These are phyloP conservation scores for Citrus inodora DNA, from an alignment of 345 rosid species.

Conservation along the genomic window DNA sequence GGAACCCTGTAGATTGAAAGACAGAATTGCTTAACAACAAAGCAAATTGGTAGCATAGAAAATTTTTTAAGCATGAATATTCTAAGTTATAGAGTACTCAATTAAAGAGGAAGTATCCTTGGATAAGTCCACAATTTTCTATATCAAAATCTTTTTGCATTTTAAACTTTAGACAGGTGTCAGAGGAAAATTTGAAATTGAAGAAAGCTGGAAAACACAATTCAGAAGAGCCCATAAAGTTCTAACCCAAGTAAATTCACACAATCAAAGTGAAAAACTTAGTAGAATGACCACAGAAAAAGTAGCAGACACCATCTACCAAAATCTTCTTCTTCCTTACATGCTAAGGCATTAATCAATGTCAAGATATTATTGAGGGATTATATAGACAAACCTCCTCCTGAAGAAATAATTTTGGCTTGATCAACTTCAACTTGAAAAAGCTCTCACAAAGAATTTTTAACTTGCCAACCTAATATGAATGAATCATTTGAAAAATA, in stretches of 20 bases:
- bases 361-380: background rate
- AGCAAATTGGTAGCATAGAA: background rate
- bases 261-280: background rate
- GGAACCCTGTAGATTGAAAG: conserved; percentile 49
- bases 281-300: background rate
- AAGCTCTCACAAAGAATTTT: conserved; percentile 77
- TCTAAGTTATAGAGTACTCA: background rate
- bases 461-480: conserved; percentile 72
- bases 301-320: background rate
- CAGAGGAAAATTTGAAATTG: background rate
- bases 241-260: background rate
- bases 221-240: background rate
- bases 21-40: background rate
- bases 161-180: background rate
- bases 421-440: conserved; percentile 60
- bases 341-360: background rate
- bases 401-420: conserved; percentile 55
- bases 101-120: background rate
- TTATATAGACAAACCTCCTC: conserved; percentile 57
- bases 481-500: background rate
- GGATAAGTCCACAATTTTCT: background rate
- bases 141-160: background rate
- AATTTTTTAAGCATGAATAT: background rate
- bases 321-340: background rate
- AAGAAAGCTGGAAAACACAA: background rate